Base-by-base conservation (phyloP, 73 alveolate species). In the Diophrys appendiculata region DNA sequence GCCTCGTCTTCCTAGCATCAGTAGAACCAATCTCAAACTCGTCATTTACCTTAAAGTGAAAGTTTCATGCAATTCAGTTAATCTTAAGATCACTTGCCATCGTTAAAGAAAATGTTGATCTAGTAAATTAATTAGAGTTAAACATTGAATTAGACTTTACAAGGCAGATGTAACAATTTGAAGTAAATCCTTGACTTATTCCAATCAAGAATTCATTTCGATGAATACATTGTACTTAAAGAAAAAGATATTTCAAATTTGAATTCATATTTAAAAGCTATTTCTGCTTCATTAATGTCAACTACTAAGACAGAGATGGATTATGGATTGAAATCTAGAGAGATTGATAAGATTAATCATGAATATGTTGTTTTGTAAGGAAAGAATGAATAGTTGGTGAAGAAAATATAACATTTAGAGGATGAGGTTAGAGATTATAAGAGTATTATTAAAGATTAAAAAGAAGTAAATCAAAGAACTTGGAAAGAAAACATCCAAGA, bases 241-340 rank as follows among this genome's bases (percentile, higher is more conserved):
- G 87, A 85, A 32, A 68, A 67, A 29, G 86, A 78, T 54, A 73
- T 85, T 0, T 28, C 72, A 22, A 23, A 70, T 28, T 70, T 85
- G 55, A 77, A 85, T 52, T 74, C 43, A 27, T 72, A 32, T 25
- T 31, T 85, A 1, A 77, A 78, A 35, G 65, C 60, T 23, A 76
- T 85, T 0, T 54, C 88, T 1, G 81, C 52, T 55, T 70, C 85
- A 22, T 32, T 85, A 14, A 78, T 73, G 69, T 25, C 52, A 43
- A 81, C 88, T 8, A 33, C 88, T 18, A 79, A 85, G 33, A 78
- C 79, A 32, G 92, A 85, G 64, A 29, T 85, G 24, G 54, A 54
- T 29, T 53, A 78, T 18, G 84, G 84, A 18, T 53, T 77, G 53
- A 77, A 68, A 33, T 24, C 77, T 11, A 69, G 92, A 71, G 92